phyloP scores from a whole-genome alignment of 2,329 filamentous ascomycete species.

The Fusarium sp. region DNA sequence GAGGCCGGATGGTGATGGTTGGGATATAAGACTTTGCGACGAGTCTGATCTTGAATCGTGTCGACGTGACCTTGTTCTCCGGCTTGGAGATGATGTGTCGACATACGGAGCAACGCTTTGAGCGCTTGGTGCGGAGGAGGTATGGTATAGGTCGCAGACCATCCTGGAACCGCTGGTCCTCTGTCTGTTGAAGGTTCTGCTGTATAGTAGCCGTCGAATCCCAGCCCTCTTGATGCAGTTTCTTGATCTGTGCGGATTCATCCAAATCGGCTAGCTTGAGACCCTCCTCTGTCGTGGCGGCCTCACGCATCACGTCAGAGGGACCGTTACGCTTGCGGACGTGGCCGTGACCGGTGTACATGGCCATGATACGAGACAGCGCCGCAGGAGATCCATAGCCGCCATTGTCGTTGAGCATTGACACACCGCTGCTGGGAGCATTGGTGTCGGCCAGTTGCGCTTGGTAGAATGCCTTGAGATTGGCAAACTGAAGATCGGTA shows the following conservation, averaged over 20 bases:
- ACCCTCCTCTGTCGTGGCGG: conserved; percentile 75
- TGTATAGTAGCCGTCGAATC: conserved; percentile 65
- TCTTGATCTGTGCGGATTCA: conserved; percentile 70
- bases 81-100: conserved; percentile 96
- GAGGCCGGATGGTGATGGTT: conserved; percentile 76
- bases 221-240: conserved; percentile 70
- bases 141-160: conserved; percentile 85
- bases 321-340: conserved; percentile 75
- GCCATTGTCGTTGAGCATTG: conserved; percentile 48
- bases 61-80: conserved; percentile 88
- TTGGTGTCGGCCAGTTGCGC: conserved; percentile 75
- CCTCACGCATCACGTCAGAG: conserved; percentile 82
- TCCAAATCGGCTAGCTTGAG: conserved; percentile 71
- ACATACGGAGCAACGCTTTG: conserved; percentile 91
- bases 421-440: conserved; percentile 61
- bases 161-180: conserved; percentile 71
- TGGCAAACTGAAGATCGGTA: conserved; percentile 76
- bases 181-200: conserved; percentile 62
- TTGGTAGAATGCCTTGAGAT: conserved; percentile 83
- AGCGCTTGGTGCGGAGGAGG: conserved; percentile 88
- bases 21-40: conserved; percentile 91
- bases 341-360: conserved; percentile 78
- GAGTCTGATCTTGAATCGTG: conserved; percentile 90
- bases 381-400: conserved; percentile 82
- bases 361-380: conserved; percentile 87